Percentiles rank a stretch among this genome's conserved stretches.
Evolutionary conservation across 2,329 filamentous ascomycete species (phyloP).

Genomic region (Exutisphaerella laricina): DNA sequence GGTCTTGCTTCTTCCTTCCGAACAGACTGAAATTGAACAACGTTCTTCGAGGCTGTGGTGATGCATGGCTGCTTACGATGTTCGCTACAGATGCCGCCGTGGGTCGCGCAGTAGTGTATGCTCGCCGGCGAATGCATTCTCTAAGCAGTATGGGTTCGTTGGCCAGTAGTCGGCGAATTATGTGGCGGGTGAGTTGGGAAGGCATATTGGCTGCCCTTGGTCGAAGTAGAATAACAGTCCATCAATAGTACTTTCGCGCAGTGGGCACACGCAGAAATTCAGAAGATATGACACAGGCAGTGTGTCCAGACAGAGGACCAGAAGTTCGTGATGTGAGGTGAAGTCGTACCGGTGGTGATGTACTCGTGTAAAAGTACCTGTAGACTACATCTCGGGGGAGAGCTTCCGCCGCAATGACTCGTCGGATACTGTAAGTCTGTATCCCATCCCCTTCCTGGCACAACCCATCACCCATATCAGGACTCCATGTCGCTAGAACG

Average conservation of each 20-base stretch:
- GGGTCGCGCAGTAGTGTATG: slow-evolving; percentile 12
- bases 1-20: slow-evolving; percentile 51
- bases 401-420: no score
- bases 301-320: no score
- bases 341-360: not conserved
- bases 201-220: slow-evolving; percentile 42
- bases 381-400: no score
- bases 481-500: slow-evolving; percentile 31
- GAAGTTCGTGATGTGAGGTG: not conserved
- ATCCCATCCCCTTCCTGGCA: not conserved
- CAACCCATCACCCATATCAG: not conserved
- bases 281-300: no score
- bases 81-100: not conserved
- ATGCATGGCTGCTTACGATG: not conserved
- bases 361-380: not conserved
- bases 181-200: slow-evolving; percentile 55
- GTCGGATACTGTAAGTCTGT: no score
- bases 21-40: slow-evolving; percentile 57
- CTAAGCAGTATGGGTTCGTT: slow-evolving; percentile 45
- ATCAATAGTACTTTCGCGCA: not conserved
- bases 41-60: slow-evolving; percentile 47
- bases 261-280: not conserved
- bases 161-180: slow-evolving; percentile 53
- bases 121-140: slow-evolving; percentile 40
- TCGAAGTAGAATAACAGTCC: slow-evolving; percentile 1